Conservation (phyloP, 257 asterid species). For the Lavandula angustifolia region DNA sequence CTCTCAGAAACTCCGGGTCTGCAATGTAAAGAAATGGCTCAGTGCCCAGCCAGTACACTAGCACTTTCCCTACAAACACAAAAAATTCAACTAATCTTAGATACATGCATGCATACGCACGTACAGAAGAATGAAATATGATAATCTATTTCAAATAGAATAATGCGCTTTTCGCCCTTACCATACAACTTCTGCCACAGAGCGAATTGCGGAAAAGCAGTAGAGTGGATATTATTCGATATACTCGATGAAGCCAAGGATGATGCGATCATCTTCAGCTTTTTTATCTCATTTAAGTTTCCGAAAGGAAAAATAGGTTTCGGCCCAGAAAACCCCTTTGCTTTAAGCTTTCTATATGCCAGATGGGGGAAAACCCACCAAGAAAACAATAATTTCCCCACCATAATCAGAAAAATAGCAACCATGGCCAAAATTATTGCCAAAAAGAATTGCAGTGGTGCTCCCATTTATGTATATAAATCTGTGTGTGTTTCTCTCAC, state of each 20-base stretch:
- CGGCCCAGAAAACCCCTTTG: conserved; percentile 87
- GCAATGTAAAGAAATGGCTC: conserved; percentile 88
- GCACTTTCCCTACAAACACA: conserved; percentile 64
- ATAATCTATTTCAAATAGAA: too few species aligned
- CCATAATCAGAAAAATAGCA: conserved; percentile 30
- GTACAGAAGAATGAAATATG: not conserved
- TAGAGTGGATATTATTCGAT: conserved; percentile 68
- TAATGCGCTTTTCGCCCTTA: conserved; percentile 20
- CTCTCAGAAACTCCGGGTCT: conserved; percentile 70
- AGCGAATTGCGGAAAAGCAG: conserved; percentile 69
- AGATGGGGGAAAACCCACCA: conserved; percentile 65
- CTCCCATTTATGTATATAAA: conserved; percentile 26
- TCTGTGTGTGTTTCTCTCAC: not conserved
- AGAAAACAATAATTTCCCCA: conserved; percentile 38
- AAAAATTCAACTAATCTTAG: not conserved
- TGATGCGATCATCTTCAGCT: conserved; percentile 2
- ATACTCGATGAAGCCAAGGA: not conserved
- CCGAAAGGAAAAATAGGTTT: conserved; percentile 80
- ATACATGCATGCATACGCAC: not conserved
- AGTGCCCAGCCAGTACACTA: conserved; percentile 81
- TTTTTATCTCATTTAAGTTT: conserved; percentile 59
- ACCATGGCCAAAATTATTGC: conserved; percentile 27
- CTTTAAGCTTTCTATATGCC: conserved; percentile 46
- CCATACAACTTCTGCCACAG: conserved; percentile 76
- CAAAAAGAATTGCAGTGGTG: conserved; percentile 27